Conservation (phyloP, 2,329 filamentous ascomycete species). For the Monosporascus sp. region DNA sequence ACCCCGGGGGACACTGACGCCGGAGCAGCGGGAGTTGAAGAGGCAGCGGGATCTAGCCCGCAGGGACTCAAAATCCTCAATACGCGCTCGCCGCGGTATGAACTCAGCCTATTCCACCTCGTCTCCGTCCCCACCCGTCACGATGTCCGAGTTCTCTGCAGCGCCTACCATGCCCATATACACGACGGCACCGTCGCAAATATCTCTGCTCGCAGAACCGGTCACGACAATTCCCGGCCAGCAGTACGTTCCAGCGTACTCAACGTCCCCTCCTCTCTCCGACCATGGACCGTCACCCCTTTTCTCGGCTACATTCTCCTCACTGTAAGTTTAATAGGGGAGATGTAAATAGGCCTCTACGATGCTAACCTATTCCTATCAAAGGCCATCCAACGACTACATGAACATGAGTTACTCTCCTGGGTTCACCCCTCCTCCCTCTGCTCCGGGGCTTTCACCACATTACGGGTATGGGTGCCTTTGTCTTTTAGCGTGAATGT, state of each 20-base stretch:
- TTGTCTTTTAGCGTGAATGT: conserved; percentile 5
- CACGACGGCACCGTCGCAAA: conserved; percentile 44
- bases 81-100: conserved; percentile 45
- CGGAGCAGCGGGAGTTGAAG: conserved; percentile 58
- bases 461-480: conserved; percentile 36
- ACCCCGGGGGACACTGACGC: conserved; percentile 47
- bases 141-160: conserved; percentile 37
- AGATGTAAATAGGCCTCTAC: not conserved
- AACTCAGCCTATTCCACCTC: conserved; percentile 30
- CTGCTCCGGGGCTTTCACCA: conserved; percentile 24
- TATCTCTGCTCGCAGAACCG: conserved; percentile 47
- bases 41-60: conserved; percentile 55
- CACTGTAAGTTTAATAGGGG: conserved; percentile 14
- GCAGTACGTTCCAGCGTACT: conserved; percentile 47
- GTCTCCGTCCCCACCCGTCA: conserved; percentile 36
- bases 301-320: conserved; percentile 24
- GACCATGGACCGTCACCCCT: conserved; percentile 31
- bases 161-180: conserved; percentile 44
- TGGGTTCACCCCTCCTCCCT: conserved; percentile 25
- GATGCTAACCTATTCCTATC: conserved; percentile 17
- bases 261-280: conserved; percentile 36
- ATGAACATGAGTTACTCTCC: conserved; percentile 40
- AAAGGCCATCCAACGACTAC: conserved; percentile 31
- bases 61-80: conserved; percentile 50
- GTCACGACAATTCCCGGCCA: conserved; percentile 36